Evolutionary conservation across 2,329 filamentous ascomycete genomes (phyloP).

Genomic region (Sarocladium oryzae): DNA sequence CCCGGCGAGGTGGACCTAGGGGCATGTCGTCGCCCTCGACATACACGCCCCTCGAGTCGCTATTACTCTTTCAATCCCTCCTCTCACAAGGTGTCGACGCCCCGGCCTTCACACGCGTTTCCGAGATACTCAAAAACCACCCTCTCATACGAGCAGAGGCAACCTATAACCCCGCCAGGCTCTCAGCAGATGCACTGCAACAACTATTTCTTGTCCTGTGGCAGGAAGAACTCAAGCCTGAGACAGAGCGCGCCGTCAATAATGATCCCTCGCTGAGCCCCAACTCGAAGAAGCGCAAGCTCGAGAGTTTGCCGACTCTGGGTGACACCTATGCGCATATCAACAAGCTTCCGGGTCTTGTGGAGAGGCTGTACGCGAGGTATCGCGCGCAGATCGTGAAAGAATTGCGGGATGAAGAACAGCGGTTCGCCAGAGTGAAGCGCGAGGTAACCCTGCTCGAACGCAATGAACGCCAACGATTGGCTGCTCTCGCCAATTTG

Average conservation of each 20-base stretch:
- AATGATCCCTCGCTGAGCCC: constrained; percentile 17
- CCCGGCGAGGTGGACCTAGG: constrained; percentile 47
- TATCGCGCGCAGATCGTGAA: constrained; percentile 66
- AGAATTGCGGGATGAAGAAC: constrained; percentile 70
- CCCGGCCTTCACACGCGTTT: constrained; percentile 63
- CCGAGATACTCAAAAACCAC: constrained; percentile 68
- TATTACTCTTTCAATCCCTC: constrained; percentile 78
- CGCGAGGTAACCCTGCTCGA: constrained; percentile 65
- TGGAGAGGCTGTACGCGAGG: constrained; percentile 66
- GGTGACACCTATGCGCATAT: constrained; percentile 60
- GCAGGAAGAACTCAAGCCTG: constrained; percentile 60
- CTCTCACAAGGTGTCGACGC: constrained; percentile 59
- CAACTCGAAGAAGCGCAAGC: constrained; percentile 68
- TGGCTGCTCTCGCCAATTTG: constrained; percentile 19
- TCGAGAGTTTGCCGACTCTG: constrained; percentile 56
- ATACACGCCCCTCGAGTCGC: constrained; percentile 80
- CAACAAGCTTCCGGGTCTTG: constrained; percentile 62
- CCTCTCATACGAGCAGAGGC: constrained; percentile 62
- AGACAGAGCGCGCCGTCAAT: constrained; percentile 29
- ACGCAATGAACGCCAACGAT: constrained; percentile 33
- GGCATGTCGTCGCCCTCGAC: constrained; percentile 49
- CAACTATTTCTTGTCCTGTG: constrained; percentile 72
- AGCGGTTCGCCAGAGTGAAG: constrained; percentile 54
- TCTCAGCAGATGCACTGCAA: constrained; percentile 72
- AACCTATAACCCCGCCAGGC: constrained; percentile 64